A percentile compares a stretch with the other conserved stretches of the same genome.
These are phyloP conservation scores for Stygiomarasmius scandens DNA, from an alignment of 1,284 basidiomycete species.

Conservation along the genomic window DNA sequence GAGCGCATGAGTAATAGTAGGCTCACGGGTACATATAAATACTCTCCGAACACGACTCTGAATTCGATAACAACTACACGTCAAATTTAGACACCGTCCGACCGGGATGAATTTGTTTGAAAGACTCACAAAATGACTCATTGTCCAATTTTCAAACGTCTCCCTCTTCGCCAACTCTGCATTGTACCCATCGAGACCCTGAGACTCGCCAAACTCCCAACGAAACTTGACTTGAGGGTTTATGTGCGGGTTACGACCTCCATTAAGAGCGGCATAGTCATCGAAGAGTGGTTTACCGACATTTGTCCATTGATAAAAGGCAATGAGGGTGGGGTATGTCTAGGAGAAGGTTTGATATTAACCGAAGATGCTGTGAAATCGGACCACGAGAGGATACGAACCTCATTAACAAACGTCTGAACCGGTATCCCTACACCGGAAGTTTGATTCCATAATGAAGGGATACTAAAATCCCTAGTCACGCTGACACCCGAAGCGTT, in stretches of 20 bases:
- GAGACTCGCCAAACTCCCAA: neutral
- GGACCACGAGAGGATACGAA: no score
- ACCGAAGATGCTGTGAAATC: no score
- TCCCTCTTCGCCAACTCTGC: neutral
- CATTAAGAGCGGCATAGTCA: neutral
- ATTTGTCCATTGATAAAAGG: neutral
- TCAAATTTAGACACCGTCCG: neutral
- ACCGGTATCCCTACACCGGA: no score
- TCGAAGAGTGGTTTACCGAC: neutral
- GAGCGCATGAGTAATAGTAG: neutral
- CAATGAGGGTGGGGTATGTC: neutral
- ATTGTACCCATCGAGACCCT: neutral
- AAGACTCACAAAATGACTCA: neutral
- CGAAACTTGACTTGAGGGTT: neutral
- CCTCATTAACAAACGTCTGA: no score
- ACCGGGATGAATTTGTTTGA: neutral
- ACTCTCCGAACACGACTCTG: neutral
- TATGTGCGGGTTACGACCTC: neutral
- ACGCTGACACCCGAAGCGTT: no score
- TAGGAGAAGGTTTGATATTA: no score
- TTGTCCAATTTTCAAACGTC: conserved; percentile 2
- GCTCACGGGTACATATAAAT: neutral
- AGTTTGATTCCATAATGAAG: no score
- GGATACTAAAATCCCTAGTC: no score
- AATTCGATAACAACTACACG: neutral